Conservation (phyloP, 2,329 filamentous ascomycete species). For the Fusarium piperis region DNA sequence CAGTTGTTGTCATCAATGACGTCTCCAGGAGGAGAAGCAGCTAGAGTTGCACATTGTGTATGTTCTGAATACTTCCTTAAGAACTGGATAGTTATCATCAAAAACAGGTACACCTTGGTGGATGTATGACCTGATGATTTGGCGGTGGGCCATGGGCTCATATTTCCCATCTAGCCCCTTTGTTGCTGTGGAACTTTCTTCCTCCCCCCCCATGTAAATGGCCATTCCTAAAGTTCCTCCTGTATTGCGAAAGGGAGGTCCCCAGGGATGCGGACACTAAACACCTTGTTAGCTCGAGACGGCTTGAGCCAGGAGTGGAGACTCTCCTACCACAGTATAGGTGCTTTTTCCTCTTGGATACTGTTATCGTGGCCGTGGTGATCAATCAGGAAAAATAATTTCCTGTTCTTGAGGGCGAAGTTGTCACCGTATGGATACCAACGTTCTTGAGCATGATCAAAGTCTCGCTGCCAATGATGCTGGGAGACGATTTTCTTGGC, state of each 20-base stretch:
- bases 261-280: conserved; percentile 1
- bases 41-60: not conserved
- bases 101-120: not conserved
- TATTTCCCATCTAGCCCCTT: conserved; percentile 13
- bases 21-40: not conserved
- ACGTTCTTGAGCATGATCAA: conserved; percentile 15
- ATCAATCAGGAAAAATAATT: conserved; percentile 29
- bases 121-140: conserved; percentile 8
- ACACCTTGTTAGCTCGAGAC: not conserved
- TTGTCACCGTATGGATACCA: not conserved
- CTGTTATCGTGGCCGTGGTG: conserved; percentile 22
- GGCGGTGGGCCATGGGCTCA: not conserved
- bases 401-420: conserved; percentile 19
- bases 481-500: conserved; percentile 16
- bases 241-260: conserved; percentile 10
- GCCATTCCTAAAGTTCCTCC: conserved; percentile 23
- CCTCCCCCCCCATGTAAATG: conserved; percentile 20
- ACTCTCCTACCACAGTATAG: conserved; percentile 22
- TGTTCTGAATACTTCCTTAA: conserved; percentile 18
- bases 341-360: conserved; percentile 9
- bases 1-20: not conserved
- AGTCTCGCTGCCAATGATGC: conserved; percentile 22
- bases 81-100: not conserved
- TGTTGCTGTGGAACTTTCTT: conserved; percentile 10
- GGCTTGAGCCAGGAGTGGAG: not conserved